phyloP scores from a whole-genome alignment of 129 eudicot genomes.

The Deinandra increscens region DNA sequence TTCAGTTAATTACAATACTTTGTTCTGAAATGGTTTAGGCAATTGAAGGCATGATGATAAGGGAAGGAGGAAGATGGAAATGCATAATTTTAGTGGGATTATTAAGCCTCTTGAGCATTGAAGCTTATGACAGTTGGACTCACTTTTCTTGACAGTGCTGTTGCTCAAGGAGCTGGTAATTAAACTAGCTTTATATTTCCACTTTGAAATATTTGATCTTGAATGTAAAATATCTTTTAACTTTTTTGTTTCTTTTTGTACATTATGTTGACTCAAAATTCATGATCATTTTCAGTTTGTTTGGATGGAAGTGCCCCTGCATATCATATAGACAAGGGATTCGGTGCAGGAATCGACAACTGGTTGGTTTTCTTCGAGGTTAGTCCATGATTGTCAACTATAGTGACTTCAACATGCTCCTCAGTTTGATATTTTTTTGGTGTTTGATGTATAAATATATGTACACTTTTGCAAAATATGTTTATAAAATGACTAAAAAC shows the following conservation, averaged over 20 bases:
- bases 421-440: neutral
- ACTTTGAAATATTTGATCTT: no score
- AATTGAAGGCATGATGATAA: constrained; percentile 49
- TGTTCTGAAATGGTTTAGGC: constrained; percentile 4
- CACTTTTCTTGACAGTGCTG: constrained; percentile 70
- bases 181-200: constrained; percentile 18
- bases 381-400: constrained; percentile 17
- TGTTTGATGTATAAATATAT: neutral
- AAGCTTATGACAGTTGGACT: constrained; percentile 65
- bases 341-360: constrained; percentile 78
- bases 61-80: constrained; percentile 33
- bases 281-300: constrained; percentile 54
- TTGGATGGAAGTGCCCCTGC: constrained; percentile 98
- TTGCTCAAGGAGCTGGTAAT: constrained; percentile 97
- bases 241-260: no score
- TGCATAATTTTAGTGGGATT: constrained; percentile 31
- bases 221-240: no score
- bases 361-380: constrained; percentile 96
- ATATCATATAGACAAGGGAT: constrained; percentile 82
- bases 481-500: no score
- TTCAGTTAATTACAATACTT: neutral
- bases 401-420: neutral
- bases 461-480: no score
- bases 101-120: constrained; percentile 43
- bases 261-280: neutral